A percentile compares a stretch with the other conserved stretches of the same genome.
Conservation (phyloP, 148 eudicot genomes). For the Spergularia bocconei region DNA sequence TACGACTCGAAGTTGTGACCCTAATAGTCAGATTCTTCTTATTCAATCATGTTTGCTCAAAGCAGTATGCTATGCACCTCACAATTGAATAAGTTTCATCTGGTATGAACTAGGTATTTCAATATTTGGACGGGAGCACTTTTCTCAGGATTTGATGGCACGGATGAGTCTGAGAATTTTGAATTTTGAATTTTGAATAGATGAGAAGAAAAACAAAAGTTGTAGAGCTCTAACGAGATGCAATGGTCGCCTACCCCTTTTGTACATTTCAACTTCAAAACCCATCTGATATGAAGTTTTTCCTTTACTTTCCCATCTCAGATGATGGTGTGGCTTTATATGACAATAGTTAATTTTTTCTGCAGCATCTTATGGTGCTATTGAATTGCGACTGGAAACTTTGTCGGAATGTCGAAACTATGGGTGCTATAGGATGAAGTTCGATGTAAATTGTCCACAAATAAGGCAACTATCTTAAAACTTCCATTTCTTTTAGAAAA, state of each 20-base stretch:
- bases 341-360: background rate
- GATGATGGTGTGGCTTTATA: background rate
- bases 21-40: background rate
- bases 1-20: background rate
- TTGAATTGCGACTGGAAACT: background rate
- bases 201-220: slow-evolving; percentile 11
- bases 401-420: background rate
- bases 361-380: background rate
- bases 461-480: too few relatives aligned
- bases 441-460: too few relatives aligned
- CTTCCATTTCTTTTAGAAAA: too few relatives aligned
- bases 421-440: too few relatives aligned
- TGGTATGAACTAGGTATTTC: background rate
- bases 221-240: slow-evolving; percentile 17
- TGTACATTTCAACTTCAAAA: slow-evolving; percentile 25
- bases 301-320: background rate
- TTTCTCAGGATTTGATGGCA: slow-evolving; percentile 13
- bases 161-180: slow-evolving; percentile 6
- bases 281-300: slow-evolving; percentile 8
- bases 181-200: slow-evolving; percentile 28
- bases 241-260: slow-evolving; percentile 1
- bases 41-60: background rate
- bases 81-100: background rate
- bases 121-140: slow-evolving; percentile 18
- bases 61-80: background rate